Conservation (phyloP, 1,284 basidiomycete species). For the Neolentinus lepideus region DNA sequence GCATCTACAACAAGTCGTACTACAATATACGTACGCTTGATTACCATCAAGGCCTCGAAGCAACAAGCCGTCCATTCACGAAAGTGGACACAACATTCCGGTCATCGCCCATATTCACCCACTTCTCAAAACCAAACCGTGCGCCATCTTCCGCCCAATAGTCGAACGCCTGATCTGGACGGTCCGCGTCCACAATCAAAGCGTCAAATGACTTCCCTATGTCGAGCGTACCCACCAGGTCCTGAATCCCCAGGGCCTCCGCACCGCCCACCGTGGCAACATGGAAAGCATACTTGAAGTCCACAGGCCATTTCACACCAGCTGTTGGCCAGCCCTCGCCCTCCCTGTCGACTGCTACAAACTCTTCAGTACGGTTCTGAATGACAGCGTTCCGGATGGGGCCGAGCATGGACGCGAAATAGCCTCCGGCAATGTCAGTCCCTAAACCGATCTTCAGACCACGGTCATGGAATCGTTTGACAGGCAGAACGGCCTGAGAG, state of each 20-base stretch:
- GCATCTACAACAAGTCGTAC: too few species aligned
- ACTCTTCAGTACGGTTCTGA: slow-evolving; percentile 31
- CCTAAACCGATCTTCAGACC: slow-evolving; percentile 29
- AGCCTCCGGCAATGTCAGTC: slow-evolving; percentile 32
- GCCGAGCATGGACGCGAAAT: slow-evolving; percentile 57
- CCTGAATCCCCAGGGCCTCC: slow-evolving; percentile 37
- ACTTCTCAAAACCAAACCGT: slow-evolving; percentile 58
- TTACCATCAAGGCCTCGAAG: too few species aligned
- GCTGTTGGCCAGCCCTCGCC: background rate
- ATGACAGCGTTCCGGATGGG: slow-evolving; percentile 74
- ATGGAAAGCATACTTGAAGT: slow-evolving; percentile 76
- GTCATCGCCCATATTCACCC: slow-evolving; percentile 78
- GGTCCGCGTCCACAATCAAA: slow-evolving; percentile 37
- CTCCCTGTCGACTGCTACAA: background rate
- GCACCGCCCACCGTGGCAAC: slow-evolving; percentile 77
- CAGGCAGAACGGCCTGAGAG: background rate
- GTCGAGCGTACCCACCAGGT: slow-evolving; percentile 53
- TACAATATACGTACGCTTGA: too few species aligned
- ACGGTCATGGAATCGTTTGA: background rate
- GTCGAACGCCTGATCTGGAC: slow-evolving; percentile 48
- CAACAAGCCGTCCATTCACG: too few species aligned
- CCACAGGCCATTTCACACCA: slow-evolving; percentile 25
- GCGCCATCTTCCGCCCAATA: slow-evolving; percentile 42
- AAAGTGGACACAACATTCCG: slow-evolving; percentile 32
- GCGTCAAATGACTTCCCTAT: slow-evolving; percentile 77